Percentiles rank a stretch among this genome's conserved stretches.
Evolutionary conservation across 2,329 filamentous ascomycete genomes (phyloP).

Genomic region (Pseudogymnoascus sp.): DNA sequence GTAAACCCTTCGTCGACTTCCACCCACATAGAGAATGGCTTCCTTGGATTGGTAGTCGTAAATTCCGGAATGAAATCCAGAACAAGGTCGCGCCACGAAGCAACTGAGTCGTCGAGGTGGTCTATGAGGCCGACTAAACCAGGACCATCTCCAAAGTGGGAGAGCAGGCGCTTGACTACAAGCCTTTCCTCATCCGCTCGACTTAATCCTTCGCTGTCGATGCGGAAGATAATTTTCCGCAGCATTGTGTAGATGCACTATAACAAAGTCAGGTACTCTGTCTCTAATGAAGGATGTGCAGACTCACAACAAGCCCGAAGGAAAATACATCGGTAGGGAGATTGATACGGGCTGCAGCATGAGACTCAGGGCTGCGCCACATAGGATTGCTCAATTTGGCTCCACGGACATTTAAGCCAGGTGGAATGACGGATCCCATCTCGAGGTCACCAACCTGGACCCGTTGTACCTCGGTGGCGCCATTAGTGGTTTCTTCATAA

Average conservation of each 20-base stretch:
- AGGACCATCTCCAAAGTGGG: slow-evolving; percentile 39
- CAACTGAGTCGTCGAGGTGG: slow-evolving; percentile 30
- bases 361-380: slow-evolving; percentile 40
- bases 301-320: slow-evolving; percentile 36
- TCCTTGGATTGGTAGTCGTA: slow-evolving; percentile 33
- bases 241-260: slow-evolving; percentile 40
- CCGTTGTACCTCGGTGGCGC: slow-evolving; percentile 20
- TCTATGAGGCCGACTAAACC: slow-evolving; percentile 35
- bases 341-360: slow-evolving; percentile 33
- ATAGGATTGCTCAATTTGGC: slow-evolving; percentile 36
- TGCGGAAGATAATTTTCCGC: slow-evolving; percentile 35
- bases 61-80: neutral
- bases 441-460: slow-evolving; percentile 38
- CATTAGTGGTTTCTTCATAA: slow-evolving; percentile 21
- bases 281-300: neutral
- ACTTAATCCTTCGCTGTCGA: slow-evolving; percentile 14
- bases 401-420: slow-evolving; percentile 31
- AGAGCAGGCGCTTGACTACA: slow-evolving; percentile 40
- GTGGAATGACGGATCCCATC: slow-evolving; percentile 34
- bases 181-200: slow-evolving; percentile 25
- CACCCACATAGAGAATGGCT: slow-evolving; percentile 37
- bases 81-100: neutral
- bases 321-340: slow-evolving; percentile 39
- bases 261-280: neutral
- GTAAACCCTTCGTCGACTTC: slow-evolving; percentile 34